Base-by-base conservation (phyloP, 2,329 filamentous ascomycete genomes). In the Botryosphaeria agaves region DNA sequence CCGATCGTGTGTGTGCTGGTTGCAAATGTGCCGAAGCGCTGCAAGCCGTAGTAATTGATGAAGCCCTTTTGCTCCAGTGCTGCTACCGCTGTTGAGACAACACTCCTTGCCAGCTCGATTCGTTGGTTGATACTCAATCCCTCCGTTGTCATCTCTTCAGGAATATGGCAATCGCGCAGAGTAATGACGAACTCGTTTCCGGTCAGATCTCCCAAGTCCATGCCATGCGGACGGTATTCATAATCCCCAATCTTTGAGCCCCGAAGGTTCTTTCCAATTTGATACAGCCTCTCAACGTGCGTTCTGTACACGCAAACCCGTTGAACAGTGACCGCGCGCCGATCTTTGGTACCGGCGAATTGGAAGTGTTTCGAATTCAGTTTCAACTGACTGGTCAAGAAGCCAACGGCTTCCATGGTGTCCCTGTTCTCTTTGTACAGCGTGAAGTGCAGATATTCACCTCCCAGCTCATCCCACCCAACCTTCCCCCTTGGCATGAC, bases 41-140 rank as follows among this genome's bases (percentile, higher is more conserved):
- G 89, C n/a, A 95, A 72, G 6, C 89, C 89, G 47, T 85, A 98
- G 58, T 95, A 98, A 56, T 98, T 98, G 55, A 98, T 75, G 61
- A 91, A 98, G 3, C 89, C 89, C 26, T 76, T 67, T 26, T 72
- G 57, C 32, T 66, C 62, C 40, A 95, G 70, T 38, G 76, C 70
- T 25, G 66, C 59, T 30, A 93, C 58, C 1, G 81, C 64, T 36
- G 61, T 46, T 36, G 64, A 47, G 37, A 82, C 59, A 18, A 69
- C 57, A 5, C 60, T 48, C 23, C 53, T 47, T 25, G 47, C 61
- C 7, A 73, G 61, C 21, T 66, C 51, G 2, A 58, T 33, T 17
- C 52, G 57, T 35, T 51, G 51, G 28, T 35, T 43, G 21, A 34
- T 31, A 30, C 23, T 31, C 26, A 32, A 14, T 20, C 18, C 25